Conservation (phyloP, 2,329 filamentous ascomycete genomes). For the Alternaria infectoria region DNA sequence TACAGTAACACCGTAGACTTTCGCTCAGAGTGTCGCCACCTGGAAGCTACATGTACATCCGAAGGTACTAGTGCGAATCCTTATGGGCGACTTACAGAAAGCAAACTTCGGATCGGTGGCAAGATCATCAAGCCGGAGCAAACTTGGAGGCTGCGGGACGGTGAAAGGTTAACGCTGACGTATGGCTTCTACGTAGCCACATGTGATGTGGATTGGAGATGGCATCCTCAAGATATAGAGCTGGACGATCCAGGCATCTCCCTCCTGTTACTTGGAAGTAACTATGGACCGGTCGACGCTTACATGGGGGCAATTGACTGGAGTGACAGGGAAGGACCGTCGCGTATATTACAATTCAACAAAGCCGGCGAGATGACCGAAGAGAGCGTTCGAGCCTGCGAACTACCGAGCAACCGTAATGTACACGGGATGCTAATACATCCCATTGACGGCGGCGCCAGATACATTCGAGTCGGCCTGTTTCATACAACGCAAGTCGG, state of each 20-base stretch:
- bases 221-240: rapidly evolving
- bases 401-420: neutral
- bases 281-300: neutral
- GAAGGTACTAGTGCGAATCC: neutral
- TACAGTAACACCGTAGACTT: neutral
- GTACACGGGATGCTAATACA: neutral
- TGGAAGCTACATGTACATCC: neutral
- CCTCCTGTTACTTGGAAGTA: neutral
- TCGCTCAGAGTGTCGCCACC: neutral
- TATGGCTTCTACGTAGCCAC: neutral
- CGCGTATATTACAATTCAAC: neutral
- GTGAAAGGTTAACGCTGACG: neutral
- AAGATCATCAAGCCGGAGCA: neutral
- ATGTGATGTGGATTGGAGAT: neutral
- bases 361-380: neutral
- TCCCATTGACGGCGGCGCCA: neutral
- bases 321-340: too few relatives aligned
- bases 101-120: neutral
- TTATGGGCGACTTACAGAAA: neutral
- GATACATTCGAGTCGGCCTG: neutral
- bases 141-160: too few relatives aligned
- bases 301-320: too few relatives aligned
- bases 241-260: neutral
- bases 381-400: neutral
- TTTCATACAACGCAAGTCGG: neutral